Evolutionary conservation across 2,329 filamentous ascomycete genomes (phyloP).

Genomic region (Didymella pomorum): DNA sequence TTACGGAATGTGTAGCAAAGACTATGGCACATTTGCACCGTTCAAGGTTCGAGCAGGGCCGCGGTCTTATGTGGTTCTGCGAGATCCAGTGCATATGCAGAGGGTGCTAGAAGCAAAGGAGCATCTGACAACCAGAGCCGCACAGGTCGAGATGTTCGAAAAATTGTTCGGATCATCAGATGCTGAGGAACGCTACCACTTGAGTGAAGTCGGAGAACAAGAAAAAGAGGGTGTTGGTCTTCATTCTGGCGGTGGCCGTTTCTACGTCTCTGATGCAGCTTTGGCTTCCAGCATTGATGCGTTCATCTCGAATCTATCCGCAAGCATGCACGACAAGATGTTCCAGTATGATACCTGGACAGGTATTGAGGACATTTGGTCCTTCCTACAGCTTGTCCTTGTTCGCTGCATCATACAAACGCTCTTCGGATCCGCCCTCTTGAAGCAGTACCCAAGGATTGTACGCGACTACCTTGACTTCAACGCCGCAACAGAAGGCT

Average conservation of each 20-base stretch:
- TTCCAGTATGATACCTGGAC: slow-evolving; percentile 41
- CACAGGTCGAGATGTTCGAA: slow-evolving; percentile 19
- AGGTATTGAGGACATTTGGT: slow-evolving; percentile 43
- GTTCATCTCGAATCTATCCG: slow-evolving; percentile 33
- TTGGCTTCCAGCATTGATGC: slow-evolving; percentile 23
- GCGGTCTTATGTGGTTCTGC: slow-evolving; percentile 31
- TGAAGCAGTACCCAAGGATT: slow-evolving; percentile 38
- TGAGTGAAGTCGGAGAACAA: background rate
- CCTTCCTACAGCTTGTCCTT: slow-evolving; percentile 40
- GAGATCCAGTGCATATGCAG: slow-evolving; percentile 33
- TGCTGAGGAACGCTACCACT: slow-evolving; percentile 15
- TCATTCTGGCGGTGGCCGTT: background rate
- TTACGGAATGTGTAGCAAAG: slow-evolving; percentile 28
- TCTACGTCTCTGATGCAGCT: slow-evolving; percentile 24
- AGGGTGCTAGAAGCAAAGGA: slow-evolving; percentile 26
- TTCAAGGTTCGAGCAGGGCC: slow-evolving; percentile 35
- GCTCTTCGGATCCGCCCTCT: slow-evolving; percentile 35
- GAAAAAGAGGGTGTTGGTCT: slow-evolving; percentile 5
- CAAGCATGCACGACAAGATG: slow-evolving; percentile 42
- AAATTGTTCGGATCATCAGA: slow-evolving; percentile 28
- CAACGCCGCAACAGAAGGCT: slow-evolving; percentile 29
- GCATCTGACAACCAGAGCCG: slow-evolving; percentile 11
- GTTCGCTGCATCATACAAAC: slow-evolving; percentile 36
- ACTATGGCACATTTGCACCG: slow-evolving; percentile 34
- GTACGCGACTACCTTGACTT: slow-evolving; percentile 41